Base-by-base conservation (phyloP, 805 yeast genomes). In the Pichia pseudocactophila region DNA sequence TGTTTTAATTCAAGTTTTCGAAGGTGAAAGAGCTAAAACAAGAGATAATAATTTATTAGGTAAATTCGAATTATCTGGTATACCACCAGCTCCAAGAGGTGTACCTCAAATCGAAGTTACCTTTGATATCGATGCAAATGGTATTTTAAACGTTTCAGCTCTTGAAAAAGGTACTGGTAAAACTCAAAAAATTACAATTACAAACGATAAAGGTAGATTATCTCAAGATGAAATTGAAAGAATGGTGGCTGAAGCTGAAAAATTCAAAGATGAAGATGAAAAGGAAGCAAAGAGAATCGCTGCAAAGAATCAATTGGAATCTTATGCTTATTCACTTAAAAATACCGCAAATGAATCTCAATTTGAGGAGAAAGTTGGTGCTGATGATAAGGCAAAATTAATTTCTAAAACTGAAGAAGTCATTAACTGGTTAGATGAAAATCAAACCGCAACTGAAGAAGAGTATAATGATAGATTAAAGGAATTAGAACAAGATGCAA, bases 31-130 rank as follows among this genome's bases (percentile, higher is more conserved):
- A 75, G 84, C 95, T 52, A 81, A 82, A 72, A 88, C 96, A 42
- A 84, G 80, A 73, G 97, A 89, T 68, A 89, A 89, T 82, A 89
- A 88, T 79, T 69, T 88, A 66, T 80, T 89, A 62, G 97, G 97
- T 76, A 89, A 89, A 73, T 89, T 89, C 70, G 97, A 89, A 72
- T 80, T 89, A 61, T 69, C 92, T 54, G 96, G 96, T 66, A 89
- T 89, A 53, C 97, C 97, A 61, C 96, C 96, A 56, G 96, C 96
- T 36, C 96, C 96, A 72, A 87, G 96, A 74, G 97, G 97, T 77
- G 94, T 84, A 53, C 97, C 97, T 62, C 96, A 88, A 74, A 82
- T 89, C 59, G 97, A 89, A 77, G 97, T 89, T 55, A 89, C 96
- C 59, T 89, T 89, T 64, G 97, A 89, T 68, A 74, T 89, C 61